phyloP scores from a whole-genome alignment of 306 rosid species.

The Hippophae tibetana region DNA sequence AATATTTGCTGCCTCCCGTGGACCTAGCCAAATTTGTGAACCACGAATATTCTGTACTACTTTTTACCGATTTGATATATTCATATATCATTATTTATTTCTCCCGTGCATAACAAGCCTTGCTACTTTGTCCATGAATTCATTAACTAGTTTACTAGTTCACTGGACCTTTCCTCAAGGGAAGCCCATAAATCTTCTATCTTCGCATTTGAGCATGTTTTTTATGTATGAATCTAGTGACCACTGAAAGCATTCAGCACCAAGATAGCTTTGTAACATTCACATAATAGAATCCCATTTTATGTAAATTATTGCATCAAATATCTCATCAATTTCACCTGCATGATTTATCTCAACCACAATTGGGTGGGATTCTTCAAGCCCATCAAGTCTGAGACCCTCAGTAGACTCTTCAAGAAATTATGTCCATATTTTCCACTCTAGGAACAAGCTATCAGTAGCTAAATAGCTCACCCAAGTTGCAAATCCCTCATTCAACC shows the following conservation, averaged over 20 bases:
- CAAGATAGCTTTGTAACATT: constrained; percentile 96
- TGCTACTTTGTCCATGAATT: constrained; percentile 90
- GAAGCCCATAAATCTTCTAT: constrained; percentile 93
- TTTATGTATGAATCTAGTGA: constrained; percentile 84
- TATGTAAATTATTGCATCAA: constrained; percentile 79
- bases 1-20: too few species aligned
- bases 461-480: constrained; percentile 68
- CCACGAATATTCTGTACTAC: too few species aligned
- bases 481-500: constrained; percentile 71
- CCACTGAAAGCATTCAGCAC: too few species aligned
- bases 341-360: constrained; percentile 20
- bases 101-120: too few species aligned
- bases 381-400: constrained; percentile 48
- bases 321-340: constrained; percentile 77
- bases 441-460: constrained; percentile 44
- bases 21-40: too few species aligned
- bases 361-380: constrained; percentile 54
- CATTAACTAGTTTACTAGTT: constrained; percentile 83
- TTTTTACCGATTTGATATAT: too few species aligned
- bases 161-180: constrained; percentile 89
- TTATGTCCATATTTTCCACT: constrained; percentile 57
- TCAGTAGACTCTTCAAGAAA: constrained; percentile 31
- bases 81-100: too few species aligned
- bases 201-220: constrained; percentile 71
- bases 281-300: constrained; percentile 90